phyloP scores from a whole-genome alignment of 805 yeast species.

The Maudiozyma saulgeensis region DNA sequence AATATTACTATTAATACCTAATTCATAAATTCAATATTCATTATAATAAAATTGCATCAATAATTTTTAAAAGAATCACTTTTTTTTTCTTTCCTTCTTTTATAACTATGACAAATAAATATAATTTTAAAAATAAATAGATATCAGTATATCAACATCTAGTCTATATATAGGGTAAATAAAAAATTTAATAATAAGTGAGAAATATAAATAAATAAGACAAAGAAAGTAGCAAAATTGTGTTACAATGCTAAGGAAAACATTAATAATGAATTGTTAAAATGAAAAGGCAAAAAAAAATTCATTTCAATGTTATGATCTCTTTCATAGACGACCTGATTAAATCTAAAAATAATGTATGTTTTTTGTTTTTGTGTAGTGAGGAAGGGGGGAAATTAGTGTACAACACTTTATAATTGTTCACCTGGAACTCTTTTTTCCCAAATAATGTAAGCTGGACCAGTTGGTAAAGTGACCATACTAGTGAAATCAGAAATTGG shows the following conservation, averaged over 20 bases:
- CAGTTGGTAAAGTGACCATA: constrained; percentile 86
- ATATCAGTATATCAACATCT: constrained; percentile 1
- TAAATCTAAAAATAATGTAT: no score
- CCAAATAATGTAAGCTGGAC: constrained; percentile 66
- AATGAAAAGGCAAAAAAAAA: no score
- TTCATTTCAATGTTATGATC: background rate
- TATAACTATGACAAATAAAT: background rate
- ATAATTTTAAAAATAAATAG: background rate
- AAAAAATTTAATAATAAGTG: background rate
- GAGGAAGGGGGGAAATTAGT: no score
- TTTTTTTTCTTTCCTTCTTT: no score
- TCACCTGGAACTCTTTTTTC: constrained; percentile 44
- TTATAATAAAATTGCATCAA: no score
- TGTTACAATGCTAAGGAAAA: no score
- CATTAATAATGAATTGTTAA: no score
- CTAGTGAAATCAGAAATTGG: constrained; percentile 73
- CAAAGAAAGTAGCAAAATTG: no score
- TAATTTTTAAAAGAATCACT: no score
- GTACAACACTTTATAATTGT: constrained; percentile 1
- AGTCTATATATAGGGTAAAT: background rate
- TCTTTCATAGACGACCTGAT: background rate
- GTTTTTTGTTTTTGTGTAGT: no score
- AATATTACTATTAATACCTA: background rate
- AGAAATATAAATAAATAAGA: background rate
- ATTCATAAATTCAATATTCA: no score